Base-by-base conservation (phyloP, 2,329 filamentous ascomycete species). In the Pseudohalonectria lignicola region DNA sequence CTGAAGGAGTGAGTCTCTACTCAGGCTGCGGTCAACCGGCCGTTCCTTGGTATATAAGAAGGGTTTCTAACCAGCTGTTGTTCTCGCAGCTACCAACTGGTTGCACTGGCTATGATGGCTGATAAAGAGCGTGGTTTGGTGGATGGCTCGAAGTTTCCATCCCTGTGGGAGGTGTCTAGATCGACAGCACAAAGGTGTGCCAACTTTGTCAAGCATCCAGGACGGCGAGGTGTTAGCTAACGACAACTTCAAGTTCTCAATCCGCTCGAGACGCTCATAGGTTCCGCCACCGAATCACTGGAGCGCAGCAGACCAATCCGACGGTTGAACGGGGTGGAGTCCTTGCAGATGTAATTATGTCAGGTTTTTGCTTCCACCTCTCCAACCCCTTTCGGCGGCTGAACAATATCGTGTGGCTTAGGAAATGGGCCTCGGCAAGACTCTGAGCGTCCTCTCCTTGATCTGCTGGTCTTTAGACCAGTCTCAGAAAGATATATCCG, bases 391-490 rank as follows among this genome's bases (percentile, higher is more conserved):
- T n/a, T n/a, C n/a, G n/a, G n/a, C n/a, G n/a, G n/a, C n/a, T n/a
- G n/a, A n/a, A n/a, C n/a, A n/a, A n/a, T n/a, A n/a, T n/a, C n/a
- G n/a, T n/a, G n/a, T n/a, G n/a, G n/a, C 33, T 15, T 39, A 56
- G 52, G 55, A 60, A 19, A 60, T 60, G 57, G 57, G 57, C 0
- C 45, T 60, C 2, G 57, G 57, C 0, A 60, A 61, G 36, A 54
- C 54, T 0, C 41, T 60, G 2, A 53, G 45, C 18, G 45, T 47
- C 0, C 17, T 60, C 0, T 48, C 57, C 11, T 39, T 55, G 1
- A 49, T 60, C 11, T 51, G 44, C 19, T 47, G 37, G 29, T 43
- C 45, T 7, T 4, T 57, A 1, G 52, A 54, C 12, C 23, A 26
- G 12, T n/a, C n/a, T n/a, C n/a, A n/a, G n/a, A n/a, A n/a, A n/a